Conservation (phyloP, 2,329 filamentous ascomycete species). For the Pseudopyrenochaeta lycopersici region DNA sequence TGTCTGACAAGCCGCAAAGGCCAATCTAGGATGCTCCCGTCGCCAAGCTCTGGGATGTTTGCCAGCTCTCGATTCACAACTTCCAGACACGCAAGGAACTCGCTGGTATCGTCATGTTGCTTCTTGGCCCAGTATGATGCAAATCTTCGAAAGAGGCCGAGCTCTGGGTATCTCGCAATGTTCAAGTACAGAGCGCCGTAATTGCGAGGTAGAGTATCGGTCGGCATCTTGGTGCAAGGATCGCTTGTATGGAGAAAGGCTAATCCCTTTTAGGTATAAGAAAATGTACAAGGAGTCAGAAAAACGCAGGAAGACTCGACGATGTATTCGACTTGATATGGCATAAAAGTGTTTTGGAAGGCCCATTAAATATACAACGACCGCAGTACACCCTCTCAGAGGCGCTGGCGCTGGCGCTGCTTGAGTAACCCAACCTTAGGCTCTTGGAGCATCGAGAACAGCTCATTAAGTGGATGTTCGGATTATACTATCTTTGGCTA, state of each 20-base stretch:
- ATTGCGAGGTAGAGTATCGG: not conserved
- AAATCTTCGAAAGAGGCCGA: constrained; percentile 8
- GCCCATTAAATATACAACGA: not conserved
- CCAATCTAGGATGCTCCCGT: constrained; percentile 8
- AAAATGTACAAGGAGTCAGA: too few species aligned
- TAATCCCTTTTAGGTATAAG: not conserved
- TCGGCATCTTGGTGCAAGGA: not conserved
- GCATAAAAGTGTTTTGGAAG: too few species aligned
- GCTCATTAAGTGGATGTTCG: too few species aligned
- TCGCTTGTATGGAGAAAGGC: not conserved
- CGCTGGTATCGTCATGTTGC: constrained; percentile 13
- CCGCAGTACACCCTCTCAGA: not conserved
- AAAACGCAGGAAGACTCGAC: too few species aligned
- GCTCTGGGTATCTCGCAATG: constrained; percentile 6
- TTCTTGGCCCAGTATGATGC: constrained; percentile 11
- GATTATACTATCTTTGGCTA: too few species aligned
- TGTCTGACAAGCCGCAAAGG: constrained; percentile 1
- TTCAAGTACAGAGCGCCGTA: constrained; percentile 8
- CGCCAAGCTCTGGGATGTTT: not conserved
- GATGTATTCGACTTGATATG: too few species aligned
- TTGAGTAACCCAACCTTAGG: too few species aligned
- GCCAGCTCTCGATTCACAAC: constrained; percentile 2
- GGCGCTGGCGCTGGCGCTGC: too few species aligned
- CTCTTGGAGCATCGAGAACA: too few species aligned
- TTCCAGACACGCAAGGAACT: not conserved